Evolutionary conservation across 2,329 filamentous ascomycete species (phyloP).

Genomic region (Fusarium albidum): DNA sequence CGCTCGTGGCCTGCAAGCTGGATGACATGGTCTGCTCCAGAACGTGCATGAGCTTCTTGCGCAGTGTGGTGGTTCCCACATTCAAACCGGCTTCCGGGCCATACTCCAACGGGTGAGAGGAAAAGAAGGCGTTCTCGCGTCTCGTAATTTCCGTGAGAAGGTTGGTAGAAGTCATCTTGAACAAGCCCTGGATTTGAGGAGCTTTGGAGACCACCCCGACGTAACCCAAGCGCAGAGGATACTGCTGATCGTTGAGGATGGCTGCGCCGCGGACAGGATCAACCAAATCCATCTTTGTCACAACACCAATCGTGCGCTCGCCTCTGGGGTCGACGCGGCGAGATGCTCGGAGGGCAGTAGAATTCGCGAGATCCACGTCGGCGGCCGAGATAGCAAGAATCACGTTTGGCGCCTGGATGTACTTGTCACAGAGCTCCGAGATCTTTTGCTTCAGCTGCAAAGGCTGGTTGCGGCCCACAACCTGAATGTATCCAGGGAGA

Average conservation of each 20-base stretch:
- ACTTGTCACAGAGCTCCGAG: slow-evolving; percentile 95
- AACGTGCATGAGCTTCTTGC: slow-evolving; percentile 96
- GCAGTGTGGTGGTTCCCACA: slow-evolving; percentile 85
- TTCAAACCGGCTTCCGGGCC: slow-evolving; percentile 75
- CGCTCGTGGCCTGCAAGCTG: slow-evolving; percentile 86
- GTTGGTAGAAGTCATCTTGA: slow-evolving; percentile 82
- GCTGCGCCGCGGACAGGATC: slow-evolving; percentile 80
- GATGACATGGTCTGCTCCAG: slow-evolving; percentile 97
- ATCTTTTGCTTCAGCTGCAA: slow-evolving; percentile 95
- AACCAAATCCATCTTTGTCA: slow-evolving; percentile 99
- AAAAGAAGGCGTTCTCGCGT: slow-evolving; percentile 90
- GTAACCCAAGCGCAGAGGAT: slow-evolving; percentile 93
- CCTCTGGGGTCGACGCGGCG: slow-evolving; percentile 92
- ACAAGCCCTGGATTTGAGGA: slow-evolving; percentile 75
- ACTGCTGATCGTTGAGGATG: slow-evolving; percentile 89
- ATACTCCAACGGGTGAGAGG: slow-evolving; percentile 81
- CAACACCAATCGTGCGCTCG: slow-evolving; percentile 96
- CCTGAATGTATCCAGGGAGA: slow-evolving; percentile 96
- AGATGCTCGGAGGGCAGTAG: slow-evolving; percentile 88
- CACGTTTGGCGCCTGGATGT: slow-evolving; percentile 94
- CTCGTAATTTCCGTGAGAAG: slow-evolving; percentile 82
- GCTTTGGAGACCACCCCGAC: slow-evolving; percentile 92
- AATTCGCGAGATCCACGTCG: slow-evolving; percentile 97
- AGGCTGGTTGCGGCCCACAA: slow-evolving; percentile 90
- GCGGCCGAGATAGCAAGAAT: slow-evolving; percentile 97